Evolutionary conservation across 129 eudicot genomes (phyloP), one percentile per base, ranked within the genome.

Genomic region (Pittosporum tobira): DNA sequence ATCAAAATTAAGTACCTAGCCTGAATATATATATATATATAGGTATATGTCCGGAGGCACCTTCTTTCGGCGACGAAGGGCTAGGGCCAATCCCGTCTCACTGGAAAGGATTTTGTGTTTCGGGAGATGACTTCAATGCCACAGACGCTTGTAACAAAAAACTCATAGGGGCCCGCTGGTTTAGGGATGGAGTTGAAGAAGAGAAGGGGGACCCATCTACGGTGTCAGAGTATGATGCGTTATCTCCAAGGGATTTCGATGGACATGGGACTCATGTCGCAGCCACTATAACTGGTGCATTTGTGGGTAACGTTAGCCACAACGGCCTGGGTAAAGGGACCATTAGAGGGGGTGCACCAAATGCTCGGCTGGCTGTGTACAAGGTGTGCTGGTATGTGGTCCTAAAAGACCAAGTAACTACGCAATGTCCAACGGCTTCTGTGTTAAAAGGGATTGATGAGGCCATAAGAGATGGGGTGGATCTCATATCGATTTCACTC

Each of bases 211-310:
- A 14, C 2, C 42, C 28, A 18, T 28, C 18, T 10, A 20, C 8
- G 3, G 20, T 4, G 12, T n/a, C 49, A 4, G 21, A 8, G 1
- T 1, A 0, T 0, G 29, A 31, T 6, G n/a, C 4, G 0, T 5
- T 52, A 3, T 51, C 74, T 1, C 49, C 74, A 11, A 25, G 48
- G 8, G 74, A 69, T 24, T 15, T 1, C 0, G 42, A 1, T 0
- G 57, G 67, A 5, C 74, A 69, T 9, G 74, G 74, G 19, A 69
- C 67, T 1, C 74, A 69, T 20, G 62, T 69, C 2, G 61, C 67
- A 30, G 29, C 62, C 24, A 43, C 22, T 3, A 66, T 52, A 1
- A 67, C 67, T 0, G 74, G 74, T 4, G 25, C 62, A 1, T 69
- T 14, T 11, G 74, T 51, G 14, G 18, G 3, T 11, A 19, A 28